phyloP scores from a whole-genome alignment of 2,329 filamentous ascomycete species.

The Orbilia blumenaviensis region DNA sequence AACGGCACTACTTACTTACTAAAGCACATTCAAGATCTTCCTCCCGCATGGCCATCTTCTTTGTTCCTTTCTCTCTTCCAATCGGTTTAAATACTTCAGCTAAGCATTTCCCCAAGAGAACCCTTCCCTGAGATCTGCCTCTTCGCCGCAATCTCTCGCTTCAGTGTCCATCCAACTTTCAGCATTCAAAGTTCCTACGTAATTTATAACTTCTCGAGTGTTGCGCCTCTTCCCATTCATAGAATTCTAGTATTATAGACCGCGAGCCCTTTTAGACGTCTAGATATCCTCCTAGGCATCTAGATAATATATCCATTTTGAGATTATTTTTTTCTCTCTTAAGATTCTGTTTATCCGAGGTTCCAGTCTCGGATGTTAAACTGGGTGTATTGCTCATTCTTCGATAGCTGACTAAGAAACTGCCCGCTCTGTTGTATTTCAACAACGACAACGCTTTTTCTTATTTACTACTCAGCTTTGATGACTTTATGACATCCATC shows the following conservation, averaged over 20 bases:
- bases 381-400: neutral
- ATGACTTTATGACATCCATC: constrained; percentile 6
- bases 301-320: too few relatives aligned
- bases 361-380: neutral
- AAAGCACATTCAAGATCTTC: constrained; percentile 36
- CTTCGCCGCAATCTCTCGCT: neutral
- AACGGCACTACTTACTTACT: constrained; percentile 9
- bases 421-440: constrained; percentile 21
- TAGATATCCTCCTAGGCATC: neutral
- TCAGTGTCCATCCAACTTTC: neutral
- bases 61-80: neutral
- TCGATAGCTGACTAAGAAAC: constrained; percentile 20
- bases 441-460: constrained; percentile 13
- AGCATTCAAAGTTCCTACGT: neutral
- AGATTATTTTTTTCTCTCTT: too few relatives aligned
- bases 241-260: neutral
- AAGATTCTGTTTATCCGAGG: neutral
- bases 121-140: neutral
- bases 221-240: neutral
- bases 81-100: constrained; percentile 34
- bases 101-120: neutral
- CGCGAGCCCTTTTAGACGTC: neutral
- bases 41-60: constrained; percentile 17
- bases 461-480: neutral
- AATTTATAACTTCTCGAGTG: neutral